Percentiles rank a stretch among this genome's conserved stretches.
Conservation (phyloP, 2,329 filamentous ascomycete genomes). For the Juglanconis oblonga region DNA sequence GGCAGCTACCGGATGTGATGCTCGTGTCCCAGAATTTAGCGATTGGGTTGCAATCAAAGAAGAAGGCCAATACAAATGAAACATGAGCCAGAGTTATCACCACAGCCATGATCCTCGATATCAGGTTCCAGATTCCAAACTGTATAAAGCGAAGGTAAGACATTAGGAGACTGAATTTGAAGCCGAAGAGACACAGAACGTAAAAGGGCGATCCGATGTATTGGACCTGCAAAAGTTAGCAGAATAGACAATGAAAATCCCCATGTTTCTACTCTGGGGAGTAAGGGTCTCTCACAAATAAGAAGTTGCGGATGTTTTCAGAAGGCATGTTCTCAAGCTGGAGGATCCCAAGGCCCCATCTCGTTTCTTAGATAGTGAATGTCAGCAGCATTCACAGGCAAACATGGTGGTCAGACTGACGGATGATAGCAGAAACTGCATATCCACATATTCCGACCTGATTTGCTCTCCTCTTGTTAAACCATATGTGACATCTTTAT, state of each 20-base stretch:
- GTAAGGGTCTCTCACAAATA: background rate
- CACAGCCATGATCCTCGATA: slow-evolving; percentile 32
- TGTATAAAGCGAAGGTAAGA: background rate
- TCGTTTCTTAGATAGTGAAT: too few species aligned
- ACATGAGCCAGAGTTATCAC: slow-evolving; percentile 37
- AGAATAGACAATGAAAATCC: background rate
- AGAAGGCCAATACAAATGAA: slow-evolving; percentile 32
- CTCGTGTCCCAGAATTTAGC: slow-evolving; percentile 37
- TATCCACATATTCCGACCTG: slow-evolving; percentile 6
- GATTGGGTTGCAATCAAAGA: slow-evolving; percentile 34
- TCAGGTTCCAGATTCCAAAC: slow-evolving; percentile 30
- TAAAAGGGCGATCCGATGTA: background rate
- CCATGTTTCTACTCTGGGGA: background rate
- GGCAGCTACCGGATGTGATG: slow-evolving; percentile 35
- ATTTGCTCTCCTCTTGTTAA: background rate
- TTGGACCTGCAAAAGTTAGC: background rate
- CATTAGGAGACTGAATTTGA: background rate
- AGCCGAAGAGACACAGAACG: background rate
- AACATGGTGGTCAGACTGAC: too few species aligned
- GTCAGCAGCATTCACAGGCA: too few species aligned
- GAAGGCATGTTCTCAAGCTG: background rate
- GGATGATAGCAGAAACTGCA: background rate
- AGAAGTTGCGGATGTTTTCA: background rate
- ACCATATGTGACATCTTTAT: background rate
- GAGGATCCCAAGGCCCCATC: background rate